Conservation (phyloP, 1,284 basidiomycete species). For the Bjerkandera adusta region DNA sequence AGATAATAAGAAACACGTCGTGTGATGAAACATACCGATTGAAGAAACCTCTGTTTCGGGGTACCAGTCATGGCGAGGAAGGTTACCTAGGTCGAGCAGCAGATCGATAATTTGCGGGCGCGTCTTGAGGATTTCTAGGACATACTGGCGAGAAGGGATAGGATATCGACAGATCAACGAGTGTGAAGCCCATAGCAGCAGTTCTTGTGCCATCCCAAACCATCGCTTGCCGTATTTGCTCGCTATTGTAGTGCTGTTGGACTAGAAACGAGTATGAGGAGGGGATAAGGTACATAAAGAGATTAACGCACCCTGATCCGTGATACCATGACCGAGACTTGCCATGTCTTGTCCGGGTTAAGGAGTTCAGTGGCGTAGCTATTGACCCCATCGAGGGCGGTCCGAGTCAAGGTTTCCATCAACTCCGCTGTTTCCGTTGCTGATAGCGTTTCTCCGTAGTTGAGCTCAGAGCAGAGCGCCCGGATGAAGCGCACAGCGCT, state of each 20-base stretch:
- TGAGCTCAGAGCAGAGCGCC: constrained; percentile 2
- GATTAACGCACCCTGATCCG: neutral
- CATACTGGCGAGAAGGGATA: neutral
- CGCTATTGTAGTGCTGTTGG: constrained; percentile 1
- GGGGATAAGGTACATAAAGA: neutral
- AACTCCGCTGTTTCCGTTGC: constrained; percentile 4
- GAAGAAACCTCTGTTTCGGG: constrained; percentile 9
- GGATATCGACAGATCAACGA: constrained; percentile 2
- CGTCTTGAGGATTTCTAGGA: constrained; percentile 5
- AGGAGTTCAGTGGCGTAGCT: constrained; percentile 2
- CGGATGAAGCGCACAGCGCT: constrained; percentile 5
- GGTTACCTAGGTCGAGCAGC: constrained; percentile 4
- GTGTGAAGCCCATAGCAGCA: constrained; percentile 1
- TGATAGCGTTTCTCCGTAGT: constrained; percentile 4
- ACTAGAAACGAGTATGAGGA: neutral
- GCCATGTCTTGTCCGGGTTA: constrained; percentile 12
- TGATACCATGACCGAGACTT: constrained; percentile 8
- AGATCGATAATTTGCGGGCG: constrained; percentile 7
- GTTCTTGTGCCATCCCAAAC: constrained; percentile 9
- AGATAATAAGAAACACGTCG: neutral
- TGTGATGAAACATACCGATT: neutral
- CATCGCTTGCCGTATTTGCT: constrained; percentile 12
- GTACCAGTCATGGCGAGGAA: constrained; percentile 7
- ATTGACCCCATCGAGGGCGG: constrained; percentile 3
- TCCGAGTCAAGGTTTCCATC: constrained; percentile 3